Conservation (phyloP, 1,284 basidiomycete species). For the Pulveroboletus sp. region DNA sequence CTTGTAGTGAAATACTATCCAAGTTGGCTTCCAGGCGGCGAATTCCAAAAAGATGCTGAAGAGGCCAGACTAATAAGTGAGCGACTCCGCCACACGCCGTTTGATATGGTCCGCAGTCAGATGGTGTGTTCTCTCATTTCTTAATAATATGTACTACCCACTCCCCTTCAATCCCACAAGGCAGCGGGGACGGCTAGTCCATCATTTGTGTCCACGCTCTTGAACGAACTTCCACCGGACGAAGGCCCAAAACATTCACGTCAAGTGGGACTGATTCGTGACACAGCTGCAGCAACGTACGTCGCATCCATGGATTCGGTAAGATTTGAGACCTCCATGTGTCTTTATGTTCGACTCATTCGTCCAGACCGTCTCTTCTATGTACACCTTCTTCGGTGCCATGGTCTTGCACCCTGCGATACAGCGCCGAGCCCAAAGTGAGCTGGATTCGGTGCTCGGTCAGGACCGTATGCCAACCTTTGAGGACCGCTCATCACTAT, state of each 20-base stretch:
- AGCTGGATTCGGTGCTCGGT: slow-evolving; percentile 13
- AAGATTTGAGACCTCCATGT: background rate
- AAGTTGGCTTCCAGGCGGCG: slow-evolving; percentile 16
- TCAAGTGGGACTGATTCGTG: slow-evolving; percentile 14
- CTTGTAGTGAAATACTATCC: slow-evolving; percentile 17
- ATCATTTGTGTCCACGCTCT: slow-evolving; percentile 15
- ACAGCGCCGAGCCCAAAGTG: slow-evolving; percentile 14
- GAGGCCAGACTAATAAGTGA: background rate
- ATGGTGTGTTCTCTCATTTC: slow-evolving; percentile 4
- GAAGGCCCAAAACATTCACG: slow-evolving; percentile 7
- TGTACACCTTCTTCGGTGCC: slow-evolving; percentile 12
- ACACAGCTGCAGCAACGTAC: slow-evolving; percentile 12
- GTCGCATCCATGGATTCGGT: slow-evolving; percentile 16
- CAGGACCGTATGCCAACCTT: slow-evolving; percentile 14
- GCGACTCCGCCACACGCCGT: slow-evolving; percentile 11
- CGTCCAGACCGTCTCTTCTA: slow-evolving; percentile 2
- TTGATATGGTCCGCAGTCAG: slow-evolving; percentile 9
- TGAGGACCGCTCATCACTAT: slow-evolving; percentile 12
- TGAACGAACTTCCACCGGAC: slow-evolving; percentile 13
- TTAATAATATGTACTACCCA: background rate
- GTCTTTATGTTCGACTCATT: background rate
- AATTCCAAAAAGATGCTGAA: slow-evolving; percentile 9
- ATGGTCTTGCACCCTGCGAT: slow-evolving; percentile 15
- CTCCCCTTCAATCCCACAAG: slow-evolving; percentile 4
- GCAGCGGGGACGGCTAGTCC: slow-evolving; percentile 12